Base-by-base conservation (phyloP, 2,329 filamentous ascomycete species). In the Ascochyta koolunga region DNA sequence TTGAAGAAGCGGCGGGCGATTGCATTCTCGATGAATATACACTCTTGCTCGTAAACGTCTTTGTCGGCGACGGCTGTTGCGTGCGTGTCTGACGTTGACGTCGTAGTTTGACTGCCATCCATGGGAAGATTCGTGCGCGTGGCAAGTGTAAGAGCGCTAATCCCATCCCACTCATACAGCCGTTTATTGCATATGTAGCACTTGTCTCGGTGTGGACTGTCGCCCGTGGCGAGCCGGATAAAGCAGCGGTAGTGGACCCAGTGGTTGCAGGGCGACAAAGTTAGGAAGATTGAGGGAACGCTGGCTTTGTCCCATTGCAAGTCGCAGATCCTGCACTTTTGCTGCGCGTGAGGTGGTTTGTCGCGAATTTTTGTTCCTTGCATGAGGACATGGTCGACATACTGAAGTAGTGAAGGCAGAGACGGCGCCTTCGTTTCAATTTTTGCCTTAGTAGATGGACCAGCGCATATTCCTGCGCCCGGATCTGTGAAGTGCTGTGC, bases 191-290 rank as follows among this genome's bases (percentile, higher is more conserved):
- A 69, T 5, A 33, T 18, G 0, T 47, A 44, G 29, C 66, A 68
- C 13, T 50, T 55, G 36, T 58, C 52, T 16, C 40, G 50, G 11
- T n/a, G 24, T 4, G 25, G 7, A 7, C 16, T 33, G 15, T 19
- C 22, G 18, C 42, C 38, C 0, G 40, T 50, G 5, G 57, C 37
- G 13, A 43, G 46, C 42, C 29, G 39, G 18, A 67, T 61, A 9
- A 69, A 46, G 44, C 66, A 69, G 21, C 57, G 56, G 24, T 66
- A 69, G 59, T 69, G 66, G 1, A 66, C 45, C 66, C 63, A 69
- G 55, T 67, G 63, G 10, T 56, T 53, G 48, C 66, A 69, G 5
- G 64, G 59, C 1, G 47, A 50, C 19, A 67, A 57, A 0, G 64
- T 60, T 0, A 69, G 54, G 47, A 60, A 68, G 0, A 58, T 64